Evolutionary conservation across 176 grass and related monocot genomes (phyloP), one percentile per base, ranked within the genome.

Genomic region (Musa schizocarpa): DNA sequence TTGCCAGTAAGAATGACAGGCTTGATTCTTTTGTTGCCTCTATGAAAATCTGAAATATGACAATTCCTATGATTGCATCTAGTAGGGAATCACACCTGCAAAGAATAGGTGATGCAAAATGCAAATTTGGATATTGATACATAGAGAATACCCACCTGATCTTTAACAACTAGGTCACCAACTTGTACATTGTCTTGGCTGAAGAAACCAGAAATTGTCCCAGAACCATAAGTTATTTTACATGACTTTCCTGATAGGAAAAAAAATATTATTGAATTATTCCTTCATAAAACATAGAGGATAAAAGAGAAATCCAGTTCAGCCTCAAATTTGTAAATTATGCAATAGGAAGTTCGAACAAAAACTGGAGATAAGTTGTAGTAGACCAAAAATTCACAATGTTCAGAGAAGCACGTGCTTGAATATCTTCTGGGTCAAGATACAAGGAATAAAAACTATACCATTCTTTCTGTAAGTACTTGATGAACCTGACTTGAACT

Each of bases 171-270:
- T 74, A 98, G 80, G 4, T 94, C 88, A 23, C 95, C 95, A 68
- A 91, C 88, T 79, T 83, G 63, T 29, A 98, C 84, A 78, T 91
- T 27, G 59, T 98, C 95, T 54, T 91, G 54, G 66, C 95, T 98
- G 76, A 94, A 98, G 85, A 98, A 98, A 16, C 95, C 95, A 73
- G 86, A 53, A 80, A 98, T 87, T 8, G 86, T 72, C 3, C 95
- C 95, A 14, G 95, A 98, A 56, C 90, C 95, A 25, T 98, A 94
- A 53, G 86, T 82, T 53, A 98, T 98, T 78, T 91, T 80, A 69
- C 90, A 93, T 49, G 64, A 81, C 62, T 94, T 88, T 50, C 95
- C 90, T 98, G 84, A 56, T 83, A 6, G 29, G 3, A 72, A 23
- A 1, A 27, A 78, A 77, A 14, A n/a, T 19, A 50, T 48, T 10